These are phyloP conservation scores for Blastomyces emzantsi DNA, from an alignment of 2,329 filamentous ascomycete species.

Conservation along the genomic window DNA sequence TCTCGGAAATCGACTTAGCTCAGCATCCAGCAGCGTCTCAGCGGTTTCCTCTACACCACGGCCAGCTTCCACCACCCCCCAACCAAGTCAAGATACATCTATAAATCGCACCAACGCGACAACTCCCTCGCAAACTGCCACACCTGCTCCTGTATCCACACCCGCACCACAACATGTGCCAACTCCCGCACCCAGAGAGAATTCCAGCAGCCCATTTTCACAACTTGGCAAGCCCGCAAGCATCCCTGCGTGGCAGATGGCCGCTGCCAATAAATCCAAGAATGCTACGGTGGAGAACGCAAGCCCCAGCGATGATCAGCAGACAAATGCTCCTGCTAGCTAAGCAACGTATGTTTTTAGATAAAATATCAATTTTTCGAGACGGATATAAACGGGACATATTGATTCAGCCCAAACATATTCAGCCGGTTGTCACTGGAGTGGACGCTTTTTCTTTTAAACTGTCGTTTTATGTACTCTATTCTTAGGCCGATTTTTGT, in stretches of 20 bases:
- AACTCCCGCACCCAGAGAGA: slow-evolving; percentile 25
- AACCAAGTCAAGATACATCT: slow-evolving; percentile 19
- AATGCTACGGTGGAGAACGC: slow-evolving; percentile 21
- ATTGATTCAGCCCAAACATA: not conserved
- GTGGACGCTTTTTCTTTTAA: not conserved
- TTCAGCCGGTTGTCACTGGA: not conserved
- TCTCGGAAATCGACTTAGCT: slow-evolving; percentile 55
- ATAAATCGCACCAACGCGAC: slow-evolving; percentile 21
- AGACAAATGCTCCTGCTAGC: slow-evolving; percentile 25
- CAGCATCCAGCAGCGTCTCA: slow-evolving; percentile 25
- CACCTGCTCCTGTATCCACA: slow-evolving; percentile 21
- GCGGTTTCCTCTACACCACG: slow-evolving; percentile 25
- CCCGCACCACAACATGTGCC: slow-evolving; percentile 19
- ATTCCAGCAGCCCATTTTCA: slow-evolving; percentile 40
- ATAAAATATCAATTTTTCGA: slow-evolving; percentile 15
- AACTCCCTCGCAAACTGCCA: slow-evolving; percentile 24
- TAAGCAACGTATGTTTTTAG: slow-evolving; percentile 15
- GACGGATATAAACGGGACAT: slow-evolving; percentile 9
- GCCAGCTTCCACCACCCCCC: slow-evolving; percentile 19
- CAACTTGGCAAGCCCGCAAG: slow-evolving; percentile 49
- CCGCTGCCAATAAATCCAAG: slow-evolving; percentile 49
- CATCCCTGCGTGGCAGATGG: slow-evolving; percentile 74
- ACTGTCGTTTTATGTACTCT: not conserved
- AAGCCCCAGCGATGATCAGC: slow-evolving; percentile 20
- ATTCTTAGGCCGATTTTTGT: not conserved